Conservation (phyloP, 2,329 filamentous ascomycete genomes). For the Phialophora verrucosa region DNA sequence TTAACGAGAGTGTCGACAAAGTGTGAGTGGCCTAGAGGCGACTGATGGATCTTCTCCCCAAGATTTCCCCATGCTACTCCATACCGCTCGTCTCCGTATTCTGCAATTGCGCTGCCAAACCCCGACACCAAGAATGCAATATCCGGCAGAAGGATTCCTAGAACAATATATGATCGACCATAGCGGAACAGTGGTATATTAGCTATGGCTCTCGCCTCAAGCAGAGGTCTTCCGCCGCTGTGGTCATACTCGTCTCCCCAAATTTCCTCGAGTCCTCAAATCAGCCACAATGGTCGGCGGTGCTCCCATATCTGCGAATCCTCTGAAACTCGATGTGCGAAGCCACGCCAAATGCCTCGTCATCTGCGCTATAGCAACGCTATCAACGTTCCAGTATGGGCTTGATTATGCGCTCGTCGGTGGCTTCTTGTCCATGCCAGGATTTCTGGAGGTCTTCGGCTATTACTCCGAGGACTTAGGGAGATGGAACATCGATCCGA, state of each 20-base stretch:
- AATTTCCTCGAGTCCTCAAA: not conserved
- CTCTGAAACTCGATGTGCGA: slow-evolving; percentile 32
- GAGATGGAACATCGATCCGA: slow-evolving; percentile 39
- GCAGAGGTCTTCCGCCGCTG: not conserved
- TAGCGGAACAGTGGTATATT: not conserved
- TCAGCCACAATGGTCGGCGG: slow-evolving; percentile 23
- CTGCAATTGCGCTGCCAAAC: not conserved
- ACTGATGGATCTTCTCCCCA: slow-evolving; percentile 9
- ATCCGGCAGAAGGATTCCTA: not conserved
- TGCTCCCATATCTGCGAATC: slow-evolving; percentile 32
- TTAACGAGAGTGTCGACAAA: not conserved
- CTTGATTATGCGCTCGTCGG: slow-evolving; percentile 56
- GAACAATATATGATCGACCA: not conserved
- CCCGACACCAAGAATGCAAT: slow-evolving; percentile 2
- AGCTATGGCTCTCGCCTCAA: not conserved
- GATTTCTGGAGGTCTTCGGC: slow-evolving; percentile 59
- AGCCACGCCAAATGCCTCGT: slow-evolving; percentile 53
- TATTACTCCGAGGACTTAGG: slow-evolving; percentile 49
- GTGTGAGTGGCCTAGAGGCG: not conserved
- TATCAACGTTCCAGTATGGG: slow-evolving; percentile 59
- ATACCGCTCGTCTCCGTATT: not conserved
- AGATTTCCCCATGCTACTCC: slow-evolving; percentile 9
- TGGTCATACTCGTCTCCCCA: not conserved
- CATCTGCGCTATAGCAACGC: slow-evolving; percentile 55
- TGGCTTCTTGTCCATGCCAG: slow-evolving; percentile 58